A percentile compares a stretch with the other conserved stretches of the same genome.
These are phyloP conservation scores for Phytophthora multivora DNA, from an alignment of 352 stramenopile species.

Conservation along the genomic window DNA sequence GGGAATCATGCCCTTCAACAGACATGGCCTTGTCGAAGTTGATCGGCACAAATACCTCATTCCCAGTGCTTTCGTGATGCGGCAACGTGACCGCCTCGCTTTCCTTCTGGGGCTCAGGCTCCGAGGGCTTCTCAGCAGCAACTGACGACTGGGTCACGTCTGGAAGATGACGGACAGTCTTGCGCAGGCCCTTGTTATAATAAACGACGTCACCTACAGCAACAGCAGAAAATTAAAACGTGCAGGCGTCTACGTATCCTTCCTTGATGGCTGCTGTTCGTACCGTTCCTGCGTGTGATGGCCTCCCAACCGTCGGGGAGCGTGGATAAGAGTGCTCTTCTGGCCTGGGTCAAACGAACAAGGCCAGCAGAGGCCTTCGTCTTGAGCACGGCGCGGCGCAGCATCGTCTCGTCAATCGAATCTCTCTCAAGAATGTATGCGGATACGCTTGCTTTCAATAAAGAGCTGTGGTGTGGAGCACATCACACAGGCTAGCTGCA, in stretches of 20 bases:
- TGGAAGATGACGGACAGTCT: conserved; percentile 62
- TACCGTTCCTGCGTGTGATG: conserved; percentile 67
- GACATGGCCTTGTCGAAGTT: conserved; percentile 80
- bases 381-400: conserved; percentile 22
- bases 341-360: conserved; percentile 1
- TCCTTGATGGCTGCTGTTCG: neutral
- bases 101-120: conserved; percentile 11
- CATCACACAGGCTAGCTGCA: neutral
- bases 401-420: conserved; percentile 29
- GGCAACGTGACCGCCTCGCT: conserved; percentile 14
- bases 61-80: conserved; percentile 42
- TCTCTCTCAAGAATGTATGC: conserved; percentile 18
- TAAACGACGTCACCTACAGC: conserved; percentile 62
- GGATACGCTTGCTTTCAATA: conserved; percentile 24
- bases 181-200: conserved; percentile 64
- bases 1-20: conserved; percentile 86
- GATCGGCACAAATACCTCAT: conserved; percentile 77
- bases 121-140: conserved; percentile 4
- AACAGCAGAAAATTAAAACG: neutral
- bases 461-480: conserved; percentile 12
- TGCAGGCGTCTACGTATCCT: too few relatives aligned
- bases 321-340: conserved; percentile 34
- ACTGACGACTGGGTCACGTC: conserved; percentile 26
- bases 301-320: conserved; percentile 65
- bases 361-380: neutral